Conservation (phyloP, 2,329 filamentous ascomycete genomes). For the Sporothrix euskadiensis region DNA sequence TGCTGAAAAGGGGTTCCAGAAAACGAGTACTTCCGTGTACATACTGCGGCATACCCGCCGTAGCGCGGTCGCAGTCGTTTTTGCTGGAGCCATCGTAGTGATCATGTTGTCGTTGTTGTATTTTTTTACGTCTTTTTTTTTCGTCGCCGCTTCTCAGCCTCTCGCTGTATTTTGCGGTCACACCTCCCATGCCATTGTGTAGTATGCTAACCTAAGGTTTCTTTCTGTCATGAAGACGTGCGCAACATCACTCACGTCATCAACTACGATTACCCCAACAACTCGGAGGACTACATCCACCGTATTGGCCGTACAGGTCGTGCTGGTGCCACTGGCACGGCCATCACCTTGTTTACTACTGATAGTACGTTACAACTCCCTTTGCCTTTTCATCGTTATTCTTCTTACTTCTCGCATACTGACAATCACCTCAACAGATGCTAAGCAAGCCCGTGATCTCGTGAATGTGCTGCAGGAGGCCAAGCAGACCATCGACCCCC, state of each 20-base stretch:
- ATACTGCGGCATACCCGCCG: conserved; percentile 33
- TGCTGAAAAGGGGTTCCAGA: conserved; percentile 47
- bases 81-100: conserved; percentile 60
- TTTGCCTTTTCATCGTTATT: not conserved
- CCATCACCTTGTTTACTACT: conserved; percentile 98
- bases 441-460: conserved; percentile 95
- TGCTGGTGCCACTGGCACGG: conserved; percentile 91
- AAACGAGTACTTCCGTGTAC: conserved; percentile 50
- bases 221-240: conserved; percentile 77
- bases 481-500: conserved; percentile 96
- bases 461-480: conserved; percentile 90
- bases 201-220: conserved; percentile 70
- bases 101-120: conserved; percentile 48
- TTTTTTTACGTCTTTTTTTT: not conserved
- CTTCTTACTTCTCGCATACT: not conserved
- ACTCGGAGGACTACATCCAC: conserved; percentile 97
- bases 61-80: conserved; percentile 42
- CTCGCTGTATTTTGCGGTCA: not conserved
- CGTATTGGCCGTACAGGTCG: conserved; percentile 94
- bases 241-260: conserved; percentile 99
- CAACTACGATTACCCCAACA: conserved; percentile 99
- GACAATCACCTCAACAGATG: conserved; percentile 54
- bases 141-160: not conserved
- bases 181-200: conserved; percentile 43
- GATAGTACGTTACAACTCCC: conserved; percentile 72